A percentile compares a stretch with the other conserved stretches of the same genome.
Conservation (phyloP, 2,329 filamentous ascomycete species). For the Lecanicillium sp. region DNA sequence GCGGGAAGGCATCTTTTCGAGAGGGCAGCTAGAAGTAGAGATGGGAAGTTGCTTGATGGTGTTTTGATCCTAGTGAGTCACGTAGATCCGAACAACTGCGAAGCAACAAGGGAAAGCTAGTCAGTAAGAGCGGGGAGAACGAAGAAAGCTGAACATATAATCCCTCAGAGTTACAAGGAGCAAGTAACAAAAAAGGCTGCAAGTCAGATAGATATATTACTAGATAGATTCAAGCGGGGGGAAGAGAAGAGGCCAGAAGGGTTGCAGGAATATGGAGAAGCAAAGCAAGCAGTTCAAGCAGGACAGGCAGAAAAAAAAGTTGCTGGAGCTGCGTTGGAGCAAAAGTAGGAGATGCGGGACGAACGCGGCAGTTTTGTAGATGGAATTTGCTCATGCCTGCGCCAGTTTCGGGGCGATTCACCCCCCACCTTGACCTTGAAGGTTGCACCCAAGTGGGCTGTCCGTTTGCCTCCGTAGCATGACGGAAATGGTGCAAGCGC, state of each 20-base stretch:
- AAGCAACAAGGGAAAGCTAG: no score
- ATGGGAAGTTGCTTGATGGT: not conserved
- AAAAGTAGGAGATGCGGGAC: not conserved
- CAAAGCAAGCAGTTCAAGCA: no score
- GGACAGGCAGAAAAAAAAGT: not conserved
- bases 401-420: no score
- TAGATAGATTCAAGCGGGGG: constrained; percentile 5
- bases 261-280: no score
- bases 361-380: constrained; percentile 7
- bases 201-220: constrained; percentile 7
- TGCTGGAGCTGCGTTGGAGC: not conserved
- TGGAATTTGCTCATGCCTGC: constrained; percentile 1
- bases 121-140: not conserved
- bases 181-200: constrained; percentile 5
- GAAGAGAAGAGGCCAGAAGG: no score
- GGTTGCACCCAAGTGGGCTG: constrained; percentile 1
- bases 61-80: not conserved
- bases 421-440: constrained; percentile 7
- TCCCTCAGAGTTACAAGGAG: constrained; percentile 7
- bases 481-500: no score
- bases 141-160: not conserved
- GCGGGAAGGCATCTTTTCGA: constrained; percentile 63
- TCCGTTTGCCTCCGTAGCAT: no score
- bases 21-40: no score
- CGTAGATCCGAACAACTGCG: no score